phyloP scores from a whole-genome alignment of 306 rosid species.

The Styphnolobium japonicum region DNA sequence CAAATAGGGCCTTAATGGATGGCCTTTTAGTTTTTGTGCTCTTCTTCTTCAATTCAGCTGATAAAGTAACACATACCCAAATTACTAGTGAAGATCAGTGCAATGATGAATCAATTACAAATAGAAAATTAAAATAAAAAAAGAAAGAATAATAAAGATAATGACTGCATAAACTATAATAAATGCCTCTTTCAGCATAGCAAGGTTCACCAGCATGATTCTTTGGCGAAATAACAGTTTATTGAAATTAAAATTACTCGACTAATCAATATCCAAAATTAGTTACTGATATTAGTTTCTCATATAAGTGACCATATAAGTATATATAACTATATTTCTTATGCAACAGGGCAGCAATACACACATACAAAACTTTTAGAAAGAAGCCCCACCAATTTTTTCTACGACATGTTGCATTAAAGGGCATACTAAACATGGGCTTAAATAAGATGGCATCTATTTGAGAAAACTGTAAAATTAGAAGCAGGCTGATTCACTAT shows the following conservation, averaged over 20 bases:
- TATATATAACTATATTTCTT: not conserved
- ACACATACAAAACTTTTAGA: not conserved
- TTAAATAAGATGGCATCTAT: not conserved
- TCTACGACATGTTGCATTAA: not conserved
- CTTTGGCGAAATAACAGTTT: not conserved
- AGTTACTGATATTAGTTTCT: not conserved
- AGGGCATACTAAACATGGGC: not conserved
- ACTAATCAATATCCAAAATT: not conserved
- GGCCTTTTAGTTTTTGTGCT: constrained; percentile 76
- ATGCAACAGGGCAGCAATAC: not conserved
- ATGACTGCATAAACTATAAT: not conserved
- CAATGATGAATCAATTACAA: not conserved
- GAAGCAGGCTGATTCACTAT: not conserved
- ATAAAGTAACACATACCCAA: constrained; percentile 4
- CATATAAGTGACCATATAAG: not conserved
- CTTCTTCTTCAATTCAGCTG: constrained; percentile 91
- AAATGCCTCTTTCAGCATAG: not conserved
- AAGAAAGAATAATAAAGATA: not conserved
- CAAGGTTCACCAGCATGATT: not conserved
- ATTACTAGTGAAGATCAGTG: constrained; percentile 7
- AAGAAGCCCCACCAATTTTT: not conserved
- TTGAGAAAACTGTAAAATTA: not conserved
- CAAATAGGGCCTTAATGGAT: constrained; percentile 80
- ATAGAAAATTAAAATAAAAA: not conserved
- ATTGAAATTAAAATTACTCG: not conserved